Evolutionary conservation across 139 green algal genomes (phyloP), one percentile per base, ranked within the genome.

Genomic region (Chlorella ohadii): DNA sequence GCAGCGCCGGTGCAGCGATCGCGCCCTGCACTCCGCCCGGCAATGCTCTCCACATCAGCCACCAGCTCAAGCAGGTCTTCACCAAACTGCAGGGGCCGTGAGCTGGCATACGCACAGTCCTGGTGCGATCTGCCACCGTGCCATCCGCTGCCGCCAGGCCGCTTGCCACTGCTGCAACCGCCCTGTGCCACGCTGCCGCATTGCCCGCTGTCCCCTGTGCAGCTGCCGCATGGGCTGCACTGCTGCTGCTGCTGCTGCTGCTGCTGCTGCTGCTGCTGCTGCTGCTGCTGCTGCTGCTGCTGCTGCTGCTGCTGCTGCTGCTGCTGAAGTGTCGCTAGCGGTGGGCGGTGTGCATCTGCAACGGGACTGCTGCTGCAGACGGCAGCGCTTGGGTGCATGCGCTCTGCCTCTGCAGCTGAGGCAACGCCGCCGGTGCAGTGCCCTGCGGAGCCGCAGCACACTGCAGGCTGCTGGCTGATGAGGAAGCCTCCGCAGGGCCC

Each of bases 21-120:
- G 25, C 13, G 41, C 39, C 28, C 41, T 38, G 15, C 51, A 15
- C 12, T 25, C 27, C 27, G 23, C 5, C 38, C 0, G 22, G 1
- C 33, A 55, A 28, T 34, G 23, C 9, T 56, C 78, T 83, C 78
- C 63, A 83, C 78, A 34, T 74, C 78, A 0, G n/a, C 12, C n/a
- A 83, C 63, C 39, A 83, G 31, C 17, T 44, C 78, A 36, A 61
- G n/a, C 15, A 82, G 39, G 38, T 28, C 31, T 13, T 31, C 63
- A 47, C 63, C 78, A 65, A 47, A 51, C 0, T 59, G 11, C 9
- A 59, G 51, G 51, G 51, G 51, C 9, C 12, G 51, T 22, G 15
- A 59, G 51, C 51, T 59, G 51, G 51, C 51, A 59, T 3, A 22
- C 2, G 12, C 12, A 20, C 51, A 59, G 51, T 13, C 51, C 22